Evolutionary conservation across 441 rosid genomes (phyloP), one percentile per base, ranked within the genome.

Genomic region (Pelargonium citronellum): DNA sequence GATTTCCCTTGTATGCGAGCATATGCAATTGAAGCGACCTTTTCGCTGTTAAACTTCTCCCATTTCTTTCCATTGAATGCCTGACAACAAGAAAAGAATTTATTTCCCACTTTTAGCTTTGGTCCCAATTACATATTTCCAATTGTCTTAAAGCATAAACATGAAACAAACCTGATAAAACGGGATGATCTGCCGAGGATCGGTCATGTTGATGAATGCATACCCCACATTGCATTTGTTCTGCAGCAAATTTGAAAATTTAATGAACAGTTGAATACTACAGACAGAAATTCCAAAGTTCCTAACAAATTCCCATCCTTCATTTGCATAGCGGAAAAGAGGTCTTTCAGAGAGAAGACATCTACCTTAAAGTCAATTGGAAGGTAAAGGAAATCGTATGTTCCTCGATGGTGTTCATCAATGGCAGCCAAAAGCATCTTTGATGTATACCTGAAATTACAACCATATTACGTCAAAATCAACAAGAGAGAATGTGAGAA

Each of bases 181-280:
- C 16, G 88, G 81, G 69, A 89, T 49, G 41, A 89, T 87, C 67
- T 84, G 87, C 43, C 74, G 68, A 7, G 92, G 86, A 24, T 83
- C 86, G 16, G 79, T 80, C 92, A 89, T 84, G 82, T 87, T 89
- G 83, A 89, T 83, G 83, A 87, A 89, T 62, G 95, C 92, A 75
- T 89, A 87, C 10, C 95, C 95, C 49, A 87, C 92, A 67, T 89
- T 89, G 81, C 95, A 89, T 74, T 89, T 87, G 74, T 89, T 89
- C 92, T 89, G 88, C 83, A 84, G 64, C 71, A 76, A 68, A 62
- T 49, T 46, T 20, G 67, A 63, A 74, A 66, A 5, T 53, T 46
- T 62, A 68, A 74, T 75, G 58, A 51, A 77, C 5, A 60, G 65
- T 73, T 75, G 60, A 53, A 78, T 20, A 60, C 57, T 66, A 24